These are phyloP conservation scores for Escallonia rubra DNA, from an alignment of 129 eudicot species.

Conservation along the genomic window DNA sequence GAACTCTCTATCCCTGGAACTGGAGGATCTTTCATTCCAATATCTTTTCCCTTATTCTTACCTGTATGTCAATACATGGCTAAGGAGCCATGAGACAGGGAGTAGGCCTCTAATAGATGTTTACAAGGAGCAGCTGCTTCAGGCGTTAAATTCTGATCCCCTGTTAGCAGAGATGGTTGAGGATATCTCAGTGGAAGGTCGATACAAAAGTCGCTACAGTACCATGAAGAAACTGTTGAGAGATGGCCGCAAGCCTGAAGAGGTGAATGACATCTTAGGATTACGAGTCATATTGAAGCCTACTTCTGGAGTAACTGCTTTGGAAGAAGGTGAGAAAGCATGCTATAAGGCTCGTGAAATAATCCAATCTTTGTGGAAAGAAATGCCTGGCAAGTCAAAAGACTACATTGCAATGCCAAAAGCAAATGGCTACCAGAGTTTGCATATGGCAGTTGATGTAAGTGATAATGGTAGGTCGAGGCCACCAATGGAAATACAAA, in stretches of 20 bases:
- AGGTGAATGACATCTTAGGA: constrained; percentile 86
- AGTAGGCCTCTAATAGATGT: constrained; percentile 61
- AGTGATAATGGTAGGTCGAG: constrained; percentile 51
- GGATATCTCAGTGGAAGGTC: constrained; percentile 66
- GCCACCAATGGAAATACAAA: constrained; percentile 89
- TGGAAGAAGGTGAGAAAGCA: constrained; percentile 48
- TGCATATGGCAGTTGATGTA: constrained; percentile 93
- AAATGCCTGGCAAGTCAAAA: constrained; percentile 67
- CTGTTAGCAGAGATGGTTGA: constrained; percentile 50
- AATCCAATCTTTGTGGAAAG: constrained; percentile 72
- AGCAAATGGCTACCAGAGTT: constrained; percentile 83
- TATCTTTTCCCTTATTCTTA: constrained; percentile 87
- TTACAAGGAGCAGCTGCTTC: constrained; percentile 57
- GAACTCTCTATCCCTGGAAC: constrained; percentile 56
- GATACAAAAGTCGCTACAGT: constrained; percentile 89
- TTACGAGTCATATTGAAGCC: constrained; percentile 68
- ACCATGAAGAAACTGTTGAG: constrained; percentile 95
- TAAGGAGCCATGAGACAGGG: constrained; percentile 71
- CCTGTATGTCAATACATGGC: constrained; percentile 77
- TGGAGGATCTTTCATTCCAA: constrained; percentile 79
- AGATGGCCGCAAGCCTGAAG: constrained; percentile 93
- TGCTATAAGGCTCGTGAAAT: constrained; percentile 73
- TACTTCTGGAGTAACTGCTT: constrained; percentile 11
- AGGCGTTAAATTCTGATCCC: constrained; percentile 47
- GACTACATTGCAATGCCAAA: constrained; percentile 82